A percentile compares a stretch with the other conserved stretches of the same genome.
Evolutionary conservation across 2,329 filamentous ascomycete genomes (phyloP).

Genomic region (Penicillium carneum): DNA sequence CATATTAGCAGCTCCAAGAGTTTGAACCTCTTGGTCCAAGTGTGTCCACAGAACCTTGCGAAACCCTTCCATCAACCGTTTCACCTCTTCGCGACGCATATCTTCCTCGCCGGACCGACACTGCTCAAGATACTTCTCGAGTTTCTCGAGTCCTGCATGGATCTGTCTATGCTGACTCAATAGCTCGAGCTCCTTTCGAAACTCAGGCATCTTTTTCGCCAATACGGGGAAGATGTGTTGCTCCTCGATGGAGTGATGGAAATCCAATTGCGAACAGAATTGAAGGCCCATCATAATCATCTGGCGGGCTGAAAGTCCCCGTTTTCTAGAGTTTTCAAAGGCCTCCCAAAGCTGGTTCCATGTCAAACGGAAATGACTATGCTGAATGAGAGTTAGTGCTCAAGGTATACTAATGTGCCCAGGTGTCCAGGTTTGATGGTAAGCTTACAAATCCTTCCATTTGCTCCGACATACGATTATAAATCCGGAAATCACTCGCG

Average conservation of each 20-base stretch:
- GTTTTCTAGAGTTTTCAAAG: slow-evolving; percentile 62
- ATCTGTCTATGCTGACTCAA: slow-evolving; percentile 79
- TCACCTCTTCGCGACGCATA: slow-evolving; percentile 65
- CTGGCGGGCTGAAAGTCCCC: slow-evolving; percentile 70
- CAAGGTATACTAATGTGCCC: neutral
- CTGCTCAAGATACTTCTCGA: slow-evolving; percentile 69
- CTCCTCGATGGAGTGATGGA: slow-evolving; percentile 86
- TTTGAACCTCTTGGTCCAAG: slow-evolving; percentile 81
- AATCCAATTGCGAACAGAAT: slow-evolving; percentile 73
- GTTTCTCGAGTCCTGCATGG: slow-evolving; percentile 73
- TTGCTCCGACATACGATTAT: slow-evolving; percentile 75
- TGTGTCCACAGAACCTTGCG: slow-evolving; percentile 80
- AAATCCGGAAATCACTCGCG: slow-evolving; percentile 70
- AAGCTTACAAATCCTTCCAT: slow-evolving; percentile 74
- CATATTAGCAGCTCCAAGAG: slow-evolving; percentile 86
- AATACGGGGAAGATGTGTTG: slow-evolving; percentile 79
- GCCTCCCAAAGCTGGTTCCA: slow-evolving; percentile 77
- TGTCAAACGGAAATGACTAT: slow-evolving; percentile 75
- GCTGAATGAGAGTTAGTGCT: slow-evolving; percentile 56
- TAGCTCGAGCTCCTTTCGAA: slow-evolving; percentile 69
- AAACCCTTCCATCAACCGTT: slow-evolving; percentile 77
- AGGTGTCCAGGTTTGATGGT: neutral
- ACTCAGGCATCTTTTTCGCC: slow-evolving; percentile 79
- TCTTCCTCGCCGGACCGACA: slow-evolving; percentile 70
- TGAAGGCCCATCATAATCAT: slow-evolving; percentile 73